Evolutionary conservation across 1,284 basidiomycete species (phyloP), one percentile per base, ranked within the genome.

Genomic region (Puccinia horiana): DNA sequence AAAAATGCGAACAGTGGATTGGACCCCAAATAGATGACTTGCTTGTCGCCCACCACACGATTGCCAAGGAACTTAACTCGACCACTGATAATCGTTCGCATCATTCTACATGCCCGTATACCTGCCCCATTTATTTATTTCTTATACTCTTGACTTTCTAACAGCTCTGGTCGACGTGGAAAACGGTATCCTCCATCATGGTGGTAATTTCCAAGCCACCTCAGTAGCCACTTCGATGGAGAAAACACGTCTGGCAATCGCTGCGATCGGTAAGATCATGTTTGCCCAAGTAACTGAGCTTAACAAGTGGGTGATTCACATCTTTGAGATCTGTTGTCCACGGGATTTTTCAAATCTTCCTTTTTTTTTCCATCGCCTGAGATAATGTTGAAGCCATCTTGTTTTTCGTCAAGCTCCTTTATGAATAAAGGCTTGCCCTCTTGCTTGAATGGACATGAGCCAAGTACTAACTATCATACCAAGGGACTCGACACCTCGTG

Each of bases 141-240:
- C n/a, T n/a, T n/a, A n/a, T n/a, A n/a, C n/a, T n/a, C n/a, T n/a
- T n/a, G n/a, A n/a, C n/a, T n/a, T n/a, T n/a, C n/a, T n/a, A n/a
- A 93, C 93, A 86, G 92, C 92, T 18, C 89, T 92, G 37, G 88
- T 93, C 75, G 92, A 93, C 84, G 89, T 91, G 42, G 89, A 91
- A 83, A 91, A 90, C 29, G 91, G 91, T 6, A 87, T 89, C 63
- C 89, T 93, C 6, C 92, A 93, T 86, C 92, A 94, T 84, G 93
- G 93, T 26, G 94, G 94, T 14, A 94, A 94, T 86, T 94, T 95
- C 90, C 93, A 94, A 86, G 93, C 93, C 0, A 93, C 94, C 90
- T 90, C 93, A 0, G 91, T 95, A 74, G 93, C 93, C 12, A 94
- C 93, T 83, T 92, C 92, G 8, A 94, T 95, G 92, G 94, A 95